Percentiles rank a stretch among this genome's conserved stretches.
Evolutionary conservation across 768 basidiomycete genomes (phyloP).

Genomic region (Candolleomyces efflorescens): DNA sequence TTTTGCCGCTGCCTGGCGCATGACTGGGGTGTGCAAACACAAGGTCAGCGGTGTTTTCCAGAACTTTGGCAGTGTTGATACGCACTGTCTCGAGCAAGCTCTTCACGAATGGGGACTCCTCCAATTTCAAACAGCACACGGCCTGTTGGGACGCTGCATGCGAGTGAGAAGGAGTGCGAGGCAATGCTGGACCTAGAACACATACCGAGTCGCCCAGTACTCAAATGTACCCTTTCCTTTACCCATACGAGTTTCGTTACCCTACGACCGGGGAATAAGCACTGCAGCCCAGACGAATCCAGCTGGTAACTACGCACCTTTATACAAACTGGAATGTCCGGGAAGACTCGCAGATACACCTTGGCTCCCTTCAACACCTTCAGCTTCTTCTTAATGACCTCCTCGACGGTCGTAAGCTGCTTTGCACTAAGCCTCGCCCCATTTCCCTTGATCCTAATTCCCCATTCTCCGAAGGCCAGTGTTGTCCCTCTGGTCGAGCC

Average conservation of each 20-base stretch:
- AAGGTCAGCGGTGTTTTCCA: neutral
- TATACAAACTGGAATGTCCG: conserved; percentile 95
- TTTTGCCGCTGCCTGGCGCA: conserved; percentile 84
- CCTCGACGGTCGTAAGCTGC: conserved; percentile 83
- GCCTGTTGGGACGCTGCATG: conserved; percentile 71
- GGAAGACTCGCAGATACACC: conserved; percentile 87
- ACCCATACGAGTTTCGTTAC: conserved; percentile 99
- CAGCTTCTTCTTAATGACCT: conserved; percentile 84
- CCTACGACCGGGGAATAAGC: conserved; percentile 38
- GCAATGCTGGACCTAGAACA: neutral
- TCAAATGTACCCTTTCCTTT: conserved; percentile 99
- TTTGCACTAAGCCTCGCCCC: conserved; percentile 83
- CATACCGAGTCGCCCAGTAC: conserved; percentile 91
- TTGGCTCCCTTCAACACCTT: conserved; percentile 88
- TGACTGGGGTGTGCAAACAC: conserved; percentile 42
- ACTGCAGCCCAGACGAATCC: neutral
- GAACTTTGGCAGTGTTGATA: conserved; percentile 1
- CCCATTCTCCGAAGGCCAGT: conserved; percentile 88
- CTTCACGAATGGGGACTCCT: conserved; percentile 83
- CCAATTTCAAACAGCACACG: conserved; percentile 94
- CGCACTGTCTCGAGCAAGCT: conserved; percentile 88
- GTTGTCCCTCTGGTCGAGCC: conserved; percentile 94
- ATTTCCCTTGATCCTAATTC: conserved; percentile 77
- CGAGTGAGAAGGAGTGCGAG: neutral
- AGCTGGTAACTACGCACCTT: conserved; percentile 52